Percentiles rank a stretch among this genome's conserved stretches.
These are phyloP conservation scores for Botrytis deweyae DNA, from an alignment of 2,329 filamentous ascomycete genomes.

Conservation along the genomic window DNA sequence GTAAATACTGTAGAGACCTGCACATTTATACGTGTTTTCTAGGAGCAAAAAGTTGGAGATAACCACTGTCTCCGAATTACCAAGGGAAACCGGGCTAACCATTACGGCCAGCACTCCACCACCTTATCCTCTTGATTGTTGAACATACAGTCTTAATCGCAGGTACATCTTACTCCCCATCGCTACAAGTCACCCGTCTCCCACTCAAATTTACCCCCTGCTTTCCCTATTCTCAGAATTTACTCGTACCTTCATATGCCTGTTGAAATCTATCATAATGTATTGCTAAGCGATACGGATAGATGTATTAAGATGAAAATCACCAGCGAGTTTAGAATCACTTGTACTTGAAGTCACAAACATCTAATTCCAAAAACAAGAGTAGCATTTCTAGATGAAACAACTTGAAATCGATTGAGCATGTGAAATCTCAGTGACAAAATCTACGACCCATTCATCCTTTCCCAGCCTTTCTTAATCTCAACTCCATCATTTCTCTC, in stretches of 20 bases:
- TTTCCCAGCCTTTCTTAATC: not conserved
- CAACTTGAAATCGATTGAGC: not conserved
- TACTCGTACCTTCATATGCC: not conserved
- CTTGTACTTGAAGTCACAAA: not conserved
- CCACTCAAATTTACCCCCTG: not conserved
- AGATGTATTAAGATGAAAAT: not conserved
- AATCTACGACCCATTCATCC: not conserved
- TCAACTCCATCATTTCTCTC: not conserved
- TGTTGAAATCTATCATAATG: not conserved
- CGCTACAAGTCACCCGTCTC: not conserved
- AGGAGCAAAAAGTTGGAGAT: not conserved
- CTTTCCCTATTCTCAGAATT: not conserved
- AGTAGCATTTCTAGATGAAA: not conserved
- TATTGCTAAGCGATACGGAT: not conserved
- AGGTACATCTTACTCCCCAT: not conserved
- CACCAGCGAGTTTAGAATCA: not conserved
- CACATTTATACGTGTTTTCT: not conserved
- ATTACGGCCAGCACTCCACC: not conserved
- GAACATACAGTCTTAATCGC: not conserved
- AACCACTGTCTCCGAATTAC: not conserved
- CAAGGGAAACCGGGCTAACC: not conserved
- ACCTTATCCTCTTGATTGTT: not conserved
- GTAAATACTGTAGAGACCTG: not conserved
- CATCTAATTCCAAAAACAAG: not conserved
- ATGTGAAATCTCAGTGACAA: not conserved